phyloP scores from a whole-genome alignment of 768 basidiomycete species.

The Phallus indusiatus region DNA sequence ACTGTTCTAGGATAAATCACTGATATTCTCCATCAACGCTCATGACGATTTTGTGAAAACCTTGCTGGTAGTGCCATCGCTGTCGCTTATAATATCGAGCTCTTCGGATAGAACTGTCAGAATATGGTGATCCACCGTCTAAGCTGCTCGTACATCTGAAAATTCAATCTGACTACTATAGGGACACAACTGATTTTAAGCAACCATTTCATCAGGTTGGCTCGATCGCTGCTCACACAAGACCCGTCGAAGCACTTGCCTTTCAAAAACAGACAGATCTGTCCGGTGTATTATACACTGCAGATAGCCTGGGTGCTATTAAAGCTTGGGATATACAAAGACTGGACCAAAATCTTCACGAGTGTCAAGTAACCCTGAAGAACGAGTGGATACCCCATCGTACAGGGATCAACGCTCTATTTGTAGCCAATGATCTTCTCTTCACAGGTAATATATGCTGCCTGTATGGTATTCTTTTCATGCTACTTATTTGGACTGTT shows the following conservation, averaged over 20 bases:
- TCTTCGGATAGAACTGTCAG: constrained; percentile 85
- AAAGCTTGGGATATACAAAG: constrained; percentile 63
- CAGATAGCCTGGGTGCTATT: constrained; percentile 88
- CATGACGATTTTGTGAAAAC: constrained; percentile 91
- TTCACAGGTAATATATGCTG: constrained; percentile 66
- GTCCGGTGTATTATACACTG: constrained; percentile 59
- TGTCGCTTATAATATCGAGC: constrained; percentile 67
- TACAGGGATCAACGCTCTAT: constrained; percentile 72
- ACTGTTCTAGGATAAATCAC: constrained; percentile 48
- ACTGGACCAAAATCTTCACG: constrained; percentile 31
- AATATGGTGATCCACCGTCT: constrained; percentile 59
- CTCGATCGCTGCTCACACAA: constrained; percentile 73
- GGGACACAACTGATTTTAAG: constrained; percentile 10
- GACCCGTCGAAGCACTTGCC: constrained; percentile 76
- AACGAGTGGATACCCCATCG: constrained; percentile 65
- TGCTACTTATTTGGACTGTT: background rate
- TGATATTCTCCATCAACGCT: constrained; percentile 62
- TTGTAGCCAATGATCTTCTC: constrained; percentile 56
- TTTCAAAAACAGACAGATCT: constrained; percentile 39
- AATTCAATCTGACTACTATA: constrained; percentile 26
- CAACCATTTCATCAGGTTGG: constrained; percentile 34
- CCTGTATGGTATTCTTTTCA: background rate
- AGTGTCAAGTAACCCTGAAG: constrained; percentile 43
- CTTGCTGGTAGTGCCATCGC: constrained; percentile 58
- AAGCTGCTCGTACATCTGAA: constrained; percentile 21